phyloP scores from a whole-genome alignment of 352 stramenopile species.

The Achlya hypogyna region DNA sequence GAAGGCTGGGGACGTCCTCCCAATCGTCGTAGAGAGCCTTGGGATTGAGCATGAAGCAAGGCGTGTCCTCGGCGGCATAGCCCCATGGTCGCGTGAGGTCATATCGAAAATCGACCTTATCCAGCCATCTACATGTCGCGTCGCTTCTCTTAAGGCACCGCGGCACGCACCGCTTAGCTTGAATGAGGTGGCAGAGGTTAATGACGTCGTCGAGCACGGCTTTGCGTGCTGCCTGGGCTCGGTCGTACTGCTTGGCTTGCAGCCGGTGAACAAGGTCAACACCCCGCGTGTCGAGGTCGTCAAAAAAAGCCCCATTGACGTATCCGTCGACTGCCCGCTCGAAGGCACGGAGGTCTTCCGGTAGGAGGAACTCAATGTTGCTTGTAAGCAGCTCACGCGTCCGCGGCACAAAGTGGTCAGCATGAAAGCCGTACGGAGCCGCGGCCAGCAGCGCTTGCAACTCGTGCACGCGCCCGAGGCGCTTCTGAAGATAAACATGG shows the following conservation, averaged over 20 bases:
- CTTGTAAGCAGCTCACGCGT: not conserved
- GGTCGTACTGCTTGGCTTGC: conserved; percentile 38
- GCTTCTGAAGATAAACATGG: conserved; percentile 47
- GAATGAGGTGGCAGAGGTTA: conserved; percentile 41
- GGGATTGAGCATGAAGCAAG: conserved; percentile 41
- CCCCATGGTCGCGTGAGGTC: conserved; percentile 62
- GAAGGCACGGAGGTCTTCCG: conserved; percentile 39
- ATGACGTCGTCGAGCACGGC: conserved; percentile 45
- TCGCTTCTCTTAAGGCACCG: not conserved
- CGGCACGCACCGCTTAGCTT: conserved; percentile 25
- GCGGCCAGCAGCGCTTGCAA: conserved; percentile 33
- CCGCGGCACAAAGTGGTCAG: conserved; percentile 28
- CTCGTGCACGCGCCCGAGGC: conserved; percentile 44
- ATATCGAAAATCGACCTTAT: conserved; percentile 68
- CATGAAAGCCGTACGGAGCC: conserved; percentile 30
- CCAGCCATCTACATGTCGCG: conserved; percentile 34
- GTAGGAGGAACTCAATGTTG: conserved; percentile 34
- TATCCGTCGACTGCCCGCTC: conserved; percentile 47
- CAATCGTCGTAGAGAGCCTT: conserved; percentile 31
- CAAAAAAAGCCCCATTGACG: conserved; percentile 63
- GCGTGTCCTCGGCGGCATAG: conserved; percentile 33
- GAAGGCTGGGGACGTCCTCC: conserved; percentile 39
- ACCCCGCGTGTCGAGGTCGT: conserved; percentile 29
- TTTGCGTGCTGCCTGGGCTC: conserved; percentile 42
- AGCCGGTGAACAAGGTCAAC: conserved; percentile 49